Percentiles rank a stretch among this genome's conserved stretches.
phyloP scores from a whole-genome alignment of 768 basidiomycete species.

The Tricholoma furcatifolium region DNA sequence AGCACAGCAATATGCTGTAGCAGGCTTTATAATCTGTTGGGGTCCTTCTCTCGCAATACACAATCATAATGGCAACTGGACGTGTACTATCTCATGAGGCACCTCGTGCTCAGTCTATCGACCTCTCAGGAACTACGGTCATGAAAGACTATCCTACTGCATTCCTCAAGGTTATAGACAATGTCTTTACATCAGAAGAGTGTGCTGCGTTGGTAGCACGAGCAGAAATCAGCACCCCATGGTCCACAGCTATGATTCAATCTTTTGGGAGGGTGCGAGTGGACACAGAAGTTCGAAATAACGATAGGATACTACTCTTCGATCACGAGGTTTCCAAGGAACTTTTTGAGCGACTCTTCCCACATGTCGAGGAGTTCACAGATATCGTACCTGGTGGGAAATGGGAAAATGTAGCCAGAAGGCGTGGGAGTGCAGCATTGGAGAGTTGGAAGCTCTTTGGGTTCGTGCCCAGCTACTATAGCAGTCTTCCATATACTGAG shows the following conservation, averaged over 20 bases:
- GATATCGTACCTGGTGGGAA: constrained; percentile 25
- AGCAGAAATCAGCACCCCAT: constrained; percentile 25
- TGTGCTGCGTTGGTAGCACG: constrained; percentile 30
- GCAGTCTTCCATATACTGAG: neutral
- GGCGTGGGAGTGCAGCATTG: constrained; percentile 24
- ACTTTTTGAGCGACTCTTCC: constrained; percentile 32
- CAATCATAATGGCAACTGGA: too few species aligned
- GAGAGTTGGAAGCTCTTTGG: constrained; percentile 34
- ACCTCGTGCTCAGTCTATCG: neutral
- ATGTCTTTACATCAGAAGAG: constrained; percentile 35
- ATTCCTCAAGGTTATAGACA: constrained; percentile 38
- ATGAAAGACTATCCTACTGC: constrained; percentile 27
- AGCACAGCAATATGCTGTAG: too few species aligned
- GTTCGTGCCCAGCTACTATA: constrained; percentile 16
- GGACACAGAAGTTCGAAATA: constrained; percentile 33
- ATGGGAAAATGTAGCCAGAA: constrained; percentile 32
- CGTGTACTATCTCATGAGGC: too few species aligned
- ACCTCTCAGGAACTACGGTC: constrained; percentile 31
- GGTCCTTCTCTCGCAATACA: too few species aligned
- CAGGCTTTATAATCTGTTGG: too few species aligned
- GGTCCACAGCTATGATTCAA: constrained; percentile 32
- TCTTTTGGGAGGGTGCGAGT: constrained; percentile 21
- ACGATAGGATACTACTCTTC: constrained; percentile 31
- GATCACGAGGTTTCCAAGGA: constrained; percentile 25
- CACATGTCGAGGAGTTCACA: constrained; percentile 31